Base-by-base conservation (phyloP, 2,329 filamentous ascomycete species). In the Thelonectria olida region DNA sequence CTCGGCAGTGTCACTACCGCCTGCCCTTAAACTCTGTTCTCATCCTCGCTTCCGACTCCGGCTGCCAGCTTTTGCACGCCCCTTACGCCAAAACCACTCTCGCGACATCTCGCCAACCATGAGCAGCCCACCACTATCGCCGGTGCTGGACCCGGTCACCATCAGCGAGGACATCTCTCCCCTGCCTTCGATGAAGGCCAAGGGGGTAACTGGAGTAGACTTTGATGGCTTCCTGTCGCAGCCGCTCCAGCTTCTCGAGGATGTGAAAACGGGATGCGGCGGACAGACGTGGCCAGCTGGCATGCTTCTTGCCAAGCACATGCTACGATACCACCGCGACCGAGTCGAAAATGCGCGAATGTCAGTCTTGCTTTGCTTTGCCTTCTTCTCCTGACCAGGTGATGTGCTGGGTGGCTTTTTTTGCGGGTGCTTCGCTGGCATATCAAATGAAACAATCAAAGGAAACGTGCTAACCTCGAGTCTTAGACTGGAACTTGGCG, bases 251-350 rank as follows among this genome's bases (percentile, higher is more conserved):
- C 86, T 98, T 15, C 91, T 92, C 72, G 93, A 97, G 76, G 94
- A 98, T 77, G 85, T 97, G 48, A 88, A 87, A 58, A 88, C 92
- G 65, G 96, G 96, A 62, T 98, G 96, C 76, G 96, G 96, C 49
- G 96, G 96, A 2, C 92, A 96, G 78, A 85, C 96, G 10, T 98
- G 96, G 96, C 95, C 94, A 3, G 95, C 95, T 1, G 96, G 96
- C 10, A 91, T 97, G 88, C 87, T 96, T 15, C 82, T 99, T 54
- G 87, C 91, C 19, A 92, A 90, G 77, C 96, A 98, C 75, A 86
- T 98, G 84, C 83, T 98, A 61, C 86, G 90, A 53, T 89, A 89
- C 73, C 91, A 92, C 69, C 81, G 81, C 64, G 79, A 85, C n/a
- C 80, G 86, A 67, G 76, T 97, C 65, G 78, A 77, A 58, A 81